Percentiles rank a stretch among this genome's conserved stretches.
Evolutionary conservation across 2,329 filamentous ascomycete genomes (phyloP).

Genomic region (Lachnellula hyalina): DNA sequence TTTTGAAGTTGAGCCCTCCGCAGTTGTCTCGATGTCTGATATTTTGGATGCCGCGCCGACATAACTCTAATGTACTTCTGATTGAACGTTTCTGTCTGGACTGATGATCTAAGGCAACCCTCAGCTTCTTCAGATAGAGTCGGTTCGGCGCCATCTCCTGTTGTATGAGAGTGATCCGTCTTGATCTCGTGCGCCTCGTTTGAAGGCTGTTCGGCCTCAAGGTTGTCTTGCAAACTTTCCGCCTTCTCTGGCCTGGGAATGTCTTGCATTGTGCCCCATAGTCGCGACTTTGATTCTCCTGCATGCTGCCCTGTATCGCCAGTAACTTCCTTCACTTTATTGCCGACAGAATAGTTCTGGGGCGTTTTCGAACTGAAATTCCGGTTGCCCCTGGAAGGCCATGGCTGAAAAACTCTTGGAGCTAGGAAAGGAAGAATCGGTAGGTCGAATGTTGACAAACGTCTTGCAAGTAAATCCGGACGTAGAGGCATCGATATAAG

Average conservation of each 20-base stretch:
- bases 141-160: no score
- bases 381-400: slow-evolving; percentile 19
- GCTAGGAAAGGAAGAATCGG: slow-evolving; percentile 31
- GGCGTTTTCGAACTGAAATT: not conserved
- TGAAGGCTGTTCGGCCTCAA: not conserved
- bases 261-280: not conserved
- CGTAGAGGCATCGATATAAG: slow-evolving; percentile 30
- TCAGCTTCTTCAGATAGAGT: no score
- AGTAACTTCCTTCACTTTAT: not conserved
- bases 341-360: not conserved
- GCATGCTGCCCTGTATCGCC: not conserved
- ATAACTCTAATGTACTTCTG: no score
- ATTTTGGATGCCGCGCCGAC: no score
- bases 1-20: no score
- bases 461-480: slow-evolving; percentile 19
- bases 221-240: not conserved
- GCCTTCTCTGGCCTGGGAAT: not conserved
- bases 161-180: not conserved
- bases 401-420: slow-evolving; percentile 30
- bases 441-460: slow-evolving; percentile 26
- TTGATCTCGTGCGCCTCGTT: not conserved
- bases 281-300: not conserved
- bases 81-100: no score
- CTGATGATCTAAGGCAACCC: no score
- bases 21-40: no score